A percentile compares a stretch with the other conserved stretches of the same genome.
phyloP scores from a whole-genome alignment of 2,329 filamentous ascomycete genomes.

The Xylaria sp. region DNA sequence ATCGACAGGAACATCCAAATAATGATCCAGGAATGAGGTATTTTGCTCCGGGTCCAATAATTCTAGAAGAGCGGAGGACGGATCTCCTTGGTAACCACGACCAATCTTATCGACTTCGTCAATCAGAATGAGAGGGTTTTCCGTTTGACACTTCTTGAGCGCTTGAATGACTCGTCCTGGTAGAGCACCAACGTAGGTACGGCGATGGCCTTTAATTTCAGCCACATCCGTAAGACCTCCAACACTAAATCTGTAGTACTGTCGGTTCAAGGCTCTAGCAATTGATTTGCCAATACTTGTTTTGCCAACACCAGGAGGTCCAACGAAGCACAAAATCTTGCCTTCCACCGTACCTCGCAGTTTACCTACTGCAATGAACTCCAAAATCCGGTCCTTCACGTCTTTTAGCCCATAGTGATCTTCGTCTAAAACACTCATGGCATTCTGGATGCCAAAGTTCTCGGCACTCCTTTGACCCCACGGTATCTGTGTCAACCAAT shows the following conservation, averaged over 20 bases:
- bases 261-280: conserved; percentile 88
- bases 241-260: conserved; percentile 99
- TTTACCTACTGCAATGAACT: conserved; percentile 98
- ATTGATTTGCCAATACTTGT: conserved; percentile 99
- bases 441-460: conserved; percentile 95
- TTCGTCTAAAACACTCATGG: conserved; percentile 89
- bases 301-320: conserved; percentile 96
- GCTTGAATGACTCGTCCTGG: conserved; percentile 98
- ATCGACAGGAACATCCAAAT: conserved; percentile 98
- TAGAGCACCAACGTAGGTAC: conserved; percentile 95
- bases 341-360: conserved; percentile 96
- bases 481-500: conserved; percentile 98
- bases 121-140: conserved; percentile 95
- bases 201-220: conserved; percentile 96
- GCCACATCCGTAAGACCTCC: conserved; percentile 97
- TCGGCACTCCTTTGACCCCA: conserved; percentile 96
- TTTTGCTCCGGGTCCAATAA: conserved; percentile 97
- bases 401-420: conserved; percentile 98
- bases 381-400: conserved; percentile 96
- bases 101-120: conserved; percentile 99
- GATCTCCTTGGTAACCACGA: conserved; percentile 94
- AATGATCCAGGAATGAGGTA: conserved; percentile 95
- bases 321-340: conserved; percentile 98
- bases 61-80: conserved; percentile 91
- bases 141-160: conserved; percentile 98